Conservation (phyloP, 2,329 filamentous ascomycete species). For the Didymella sp. region DNA sequence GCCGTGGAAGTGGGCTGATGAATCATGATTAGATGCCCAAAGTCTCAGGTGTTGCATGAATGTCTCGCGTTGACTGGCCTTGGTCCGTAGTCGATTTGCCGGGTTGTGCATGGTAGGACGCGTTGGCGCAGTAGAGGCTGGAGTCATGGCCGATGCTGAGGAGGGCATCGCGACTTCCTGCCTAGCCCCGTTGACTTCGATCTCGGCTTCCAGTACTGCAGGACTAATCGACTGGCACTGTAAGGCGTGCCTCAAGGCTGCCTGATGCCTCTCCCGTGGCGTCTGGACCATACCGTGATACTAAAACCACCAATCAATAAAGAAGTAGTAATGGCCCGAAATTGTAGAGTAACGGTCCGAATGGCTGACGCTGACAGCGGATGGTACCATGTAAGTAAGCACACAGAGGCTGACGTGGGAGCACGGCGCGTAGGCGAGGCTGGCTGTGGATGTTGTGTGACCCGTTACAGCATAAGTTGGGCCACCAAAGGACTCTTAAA, state of each 20-base stretch:
- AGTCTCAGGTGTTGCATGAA: constrained; percentile 34
- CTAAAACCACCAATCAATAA: neutral
- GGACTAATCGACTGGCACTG: neutral
- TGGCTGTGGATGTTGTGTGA: constrained; percentile 4
- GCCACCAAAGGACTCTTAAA: neutral
- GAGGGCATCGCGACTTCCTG: neutral
- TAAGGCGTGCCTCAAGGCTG: neutral
- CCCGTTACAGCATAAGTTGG: neutral
- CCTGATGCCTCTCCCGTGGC: neutral
- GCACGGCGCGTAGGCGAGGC: constrained; percentile 1
- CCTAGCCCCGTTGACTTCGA: neutral
- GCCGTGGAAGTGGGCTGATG: constrained; percentile 39
- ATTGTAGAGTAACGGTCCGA: constrained; percentile 2
- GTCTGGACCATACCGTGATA: neutral
- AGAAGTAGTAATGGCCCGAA: neutral
- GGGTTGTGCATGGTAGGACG: constrained; percentile 22
- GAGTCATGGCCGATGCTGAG: neutral
- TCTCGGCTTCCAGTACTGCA: neutral
- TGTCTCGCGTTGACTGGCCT: constrained; percentile 27
- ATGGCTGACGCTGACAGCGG: neutral
- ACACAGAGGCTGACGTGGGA: constrained; percentile 9
- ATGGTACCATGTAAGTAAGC: constrained; percentile 2
- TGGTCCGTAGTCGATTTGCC: constrained; percentile 25
- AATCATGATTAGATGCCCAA: constrained; percentile 41
- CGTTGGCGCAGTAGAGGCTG: constrained; percentile 7